These are phyloP conservation scores for Paspalum notatum DNA, from an alignment of 176 grass and related monocot species.

Conservation along the genomic window DNA sequence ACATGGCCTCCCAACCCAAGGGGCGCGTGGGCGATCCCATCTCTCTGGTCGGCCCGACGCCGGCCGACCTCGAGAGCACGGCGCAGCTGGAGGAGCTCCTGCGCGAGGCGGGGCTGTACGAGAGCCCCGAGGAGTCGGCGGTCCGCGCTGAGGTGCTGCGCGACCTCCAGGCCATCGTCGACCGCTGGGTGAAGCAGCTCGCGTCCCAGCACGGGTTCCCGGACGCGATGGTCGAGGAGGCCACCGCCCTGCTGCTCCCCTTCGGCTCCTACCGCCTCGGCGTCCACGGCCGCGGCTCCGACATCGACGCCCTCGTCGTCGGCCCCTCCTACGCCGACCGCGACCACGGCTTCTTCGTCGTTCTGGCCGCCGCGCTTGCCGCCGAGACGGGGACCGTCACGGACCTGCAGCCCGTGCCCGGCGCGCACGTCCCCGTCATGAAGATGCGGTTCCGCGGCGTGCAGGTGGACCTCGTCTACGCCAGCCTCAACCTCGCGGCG, in stretches of 20 bases:
- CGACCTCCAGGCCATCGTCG: constrained; percentile 56
- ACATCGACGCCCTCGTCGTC: constrained; percentile 87
- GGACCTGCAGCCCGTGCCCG: constrained; percentile 71
- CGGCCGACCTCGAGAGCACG: constrained; percentile 17
- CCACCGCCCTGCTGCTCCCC: constrained; percentile 73
- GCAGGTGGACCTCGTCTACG: constrained; percentile 82
- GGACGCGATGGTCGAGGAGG: constrained; percentile 62
- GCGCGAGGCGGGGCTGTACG: constrained; percentile 51
- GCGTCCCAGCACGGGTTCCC: constrained; percentile 60
- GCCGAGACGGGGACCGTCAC: constrained; percentile 63
- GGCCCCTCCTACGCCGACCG: constrained; percentile 74
- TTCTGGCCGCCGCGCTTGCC: constrained; percentile 55
- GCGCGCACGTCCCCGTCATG: constrained; percentile 82
- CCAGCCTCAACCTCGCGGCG: constrained; percentile 55
- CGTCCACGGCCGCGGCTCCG: constrained; percentile 81
- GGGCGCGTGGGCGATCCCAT: constrained; percentile 12
- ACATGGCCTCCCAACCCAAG: not conserved
- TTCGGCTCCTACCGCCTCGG: constrained; percentile 89
- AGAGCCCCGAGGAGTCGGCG: constrained; percentile 51
- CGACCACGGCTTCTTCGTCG: constrained; percentile 71
- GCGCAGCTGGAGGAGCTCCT: constrained; percentile 37
- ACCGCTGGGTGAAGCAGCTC: constrained; percentile 73
- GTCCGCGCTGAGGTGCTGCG: constrained; percentile 54
- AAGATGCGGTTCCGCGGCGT: constrained; percentile 76
- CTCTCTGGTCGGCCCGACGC: constrained; percentile 33